phyloP scores from a whole-genome alignment of 768 basidiomycete genomes.

The Dentipellis sp. region DNA sequence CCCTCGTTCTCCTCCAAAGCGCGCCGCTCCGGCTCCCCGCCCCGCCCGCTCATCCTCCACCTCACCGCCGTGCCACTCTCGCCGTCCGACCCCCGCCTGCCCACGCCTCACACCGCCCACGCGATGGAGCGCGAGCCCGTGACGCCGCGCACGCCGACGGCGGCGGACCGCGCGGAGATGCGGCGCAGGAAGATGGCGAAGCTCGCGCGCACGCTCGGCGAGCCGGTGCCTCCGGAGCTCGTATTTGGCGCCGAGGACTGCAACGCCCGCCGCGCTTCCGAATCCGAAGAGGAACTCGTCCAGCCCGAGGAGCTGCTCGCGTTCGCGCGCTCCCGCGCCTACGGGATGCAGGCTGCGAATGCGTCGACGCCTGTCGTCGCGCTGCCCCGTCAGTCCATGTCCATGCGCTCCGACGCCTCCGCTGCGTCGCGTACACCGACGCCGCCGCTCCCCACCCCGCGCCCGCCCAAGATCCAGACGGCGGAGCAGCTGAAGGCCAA shows the following conservation, averaged over 20 bases:
- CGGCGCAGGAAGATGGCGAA: slow-evolving; percentile 14
- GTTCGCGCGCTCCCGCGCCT: not conserved
- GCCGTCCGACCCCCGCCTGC: slow-evolving; percentile 18
- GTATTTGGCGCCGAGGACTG: slow-evolving; percentile 13
- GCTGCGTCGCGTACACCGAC: not conserved
- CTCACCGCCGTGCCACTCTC: slow-evolving; percentile 21
- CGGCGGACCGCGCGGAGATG: not conserved
- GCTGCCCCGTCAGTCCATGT: not conserved
- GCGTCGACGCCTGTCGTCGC: not conserved
- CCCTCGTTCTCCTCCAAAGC: slow-evolving; percentile 9
- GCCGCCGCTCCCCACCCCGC: not conserved
- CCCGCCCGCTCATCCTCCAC: slow-evolving; percentile 24
- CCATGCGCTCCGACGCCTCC: not conserved
- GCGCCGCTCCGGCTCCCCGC: slow-evolving; percentile 10
- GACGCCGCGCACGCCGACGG: not conserved
- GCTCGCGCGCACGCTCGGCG: slow-evolving; percentile 20
- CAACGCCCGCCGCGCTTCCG: not conserved
- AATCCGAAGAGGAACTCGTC: not conserved
- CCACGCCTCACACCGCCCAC: slow-evolving; percentile 25
- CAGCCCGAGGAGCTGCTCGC: not conserved
- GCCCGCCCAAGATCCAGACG: too few species aligned
- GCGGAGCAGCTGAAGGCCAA: too few species aligned
- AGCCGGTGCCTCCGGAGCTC: slow-evolving; percentile 21
- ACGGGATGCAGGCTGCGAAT: not conserved
- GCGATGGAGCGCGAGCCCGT: not conserved